These are phyloP conservation scores for Ophiosphaerella narmari DNA, from an alignment of 2,329 filamentous ascomycete species.

Conservation along the genomic window DNA sequence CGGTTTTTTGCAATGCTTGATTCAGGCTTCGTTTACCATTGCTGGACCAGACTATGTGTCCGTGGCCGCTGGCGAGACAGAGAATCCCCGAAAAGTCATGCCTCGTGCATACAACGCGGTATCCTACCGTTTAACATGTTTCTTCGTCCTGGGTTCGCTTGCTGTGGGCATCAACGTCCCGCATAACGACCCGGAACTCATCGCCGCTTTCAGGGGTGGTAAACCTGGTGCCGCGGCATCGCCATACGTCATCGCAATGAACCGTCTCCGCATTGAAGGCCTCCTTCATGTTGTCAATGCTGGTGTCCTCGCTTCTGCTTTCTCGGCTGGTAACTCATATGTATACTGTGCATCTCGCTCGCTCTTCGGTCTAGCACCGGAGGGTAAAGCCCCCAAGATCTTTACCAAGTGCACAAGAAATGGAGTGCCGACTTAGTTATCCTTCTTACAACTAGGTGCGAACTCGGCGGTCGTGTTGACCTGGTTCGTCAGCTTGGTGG, in stretches of 20 bases:
- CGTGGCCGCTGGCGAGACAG: constrained; percentile 55
- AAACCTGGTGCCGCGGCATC: constrained; percentile 69
- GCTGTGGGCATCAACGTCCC: constrained; percentile 72
- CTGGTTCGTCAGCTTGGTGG: constrained; percentile 76
- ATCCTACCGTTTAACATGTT: constrained; percentile 75
- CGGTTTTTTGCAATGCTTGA: constrained; percentile 77
- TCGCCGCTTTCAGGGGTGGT: constrained; percentile 62
- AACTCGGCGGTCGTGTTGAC: constrained; percentile 69
- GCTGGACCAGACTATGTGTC: constrained; percentile 56
- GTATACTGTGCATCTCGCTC: constrained; percentile 60
- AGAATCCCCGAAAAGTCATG: constrained; percentile 57
- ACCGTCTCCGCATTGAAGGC: constrained; percentile 57
- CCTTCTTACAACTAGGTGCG: constrained; percentile 75
- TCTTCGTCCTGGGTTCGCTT: constrained; percentile 76
- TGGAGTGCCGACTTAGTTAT: constrained; percentile 72
- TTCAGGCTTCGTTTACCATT: constrained; percentile 59
- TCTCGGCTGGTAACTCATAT: constrained; percentile 61
- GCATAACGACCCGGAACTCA: constrained; percentile 67
- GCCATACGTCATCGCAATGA: constrained; percentile 66
- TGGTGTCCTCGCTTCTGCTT: constrained; percentile 59
- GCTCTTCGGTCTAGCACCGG: constrained; percentile 59
- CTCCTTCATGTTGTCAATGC: constrained; percentile 66
- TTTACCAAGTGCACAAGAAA: constrained; percentile 63
- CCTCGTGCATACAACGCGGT: constrained; percentile 78
- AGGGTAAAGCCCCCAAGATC: constrained; percentile 59